These are phyloP conservation scores for Mycena citricolor DNA, from an alignment of 1,284 basidiomycete species.

Conservation along the genomic window DNA sequence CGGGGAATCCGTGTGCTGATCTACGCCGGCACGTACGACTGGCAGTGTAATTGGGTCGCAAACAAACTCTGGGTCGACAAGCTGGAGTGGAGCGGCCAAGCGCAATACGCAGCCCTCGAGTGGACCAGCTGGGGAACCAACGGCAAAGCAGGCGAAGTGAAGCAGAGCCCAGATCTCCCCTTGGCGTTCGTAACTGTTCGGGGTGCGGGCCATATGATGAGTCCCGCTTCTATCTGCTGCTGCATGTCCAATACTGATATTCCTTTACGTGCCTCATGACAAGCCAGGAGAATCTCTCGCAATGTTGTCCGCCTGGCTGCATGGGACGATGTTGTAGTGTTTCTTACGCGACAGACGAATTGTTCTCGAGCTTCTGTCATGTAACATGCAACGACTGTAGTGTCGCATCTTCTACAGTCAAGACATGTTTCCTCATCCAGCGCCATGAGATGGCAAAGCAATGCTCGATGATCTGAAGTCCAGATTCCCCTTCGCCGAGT, in stretches of 20 bases:
- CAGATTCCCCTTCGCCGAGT: no score
- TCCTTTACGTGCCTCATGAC: constrained; percentile 59
- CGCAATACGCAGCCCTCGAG: constrained; percentile 47
- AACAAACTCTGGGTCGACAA: constrained; percentile 75
- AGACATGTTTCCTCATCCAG: no score
- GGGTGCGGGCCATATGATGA: constrained; percentile 73
- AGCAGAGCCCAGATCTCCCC: constrained; percentile 44
- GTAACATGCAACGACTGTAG: no score
- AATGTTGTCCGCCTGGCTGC: constrained; percentile 62
- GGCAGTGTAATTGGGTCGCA: constrained; percentile 78
- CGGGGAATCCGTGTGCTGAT: constrained; percentile 71
- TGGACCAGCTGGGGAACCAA: constrained; percentile 67
- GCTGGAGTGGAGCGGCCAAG: constrained; percentile 68
- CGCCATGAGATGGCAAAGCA: no score
- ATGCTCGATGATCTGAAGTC: no score
- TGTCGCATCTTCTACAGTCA: no score
- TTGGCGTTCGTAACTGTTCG: constrained; percentile 68
- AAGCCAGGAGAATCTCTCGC: constrained; percentile 59
- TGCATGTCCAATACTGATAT: constrained; percentile 29
- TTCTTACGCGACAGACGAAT: no score
- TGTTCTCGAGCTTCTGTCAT: no score
- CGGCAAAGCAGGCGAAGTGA: constrained; percentile 61
- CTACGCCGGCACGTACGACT: constrained; percentile 79
- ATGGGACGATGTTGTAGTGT: constrained; percentile 37
- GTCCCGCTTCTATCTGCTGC: constrained; percentile 31